Percentiles rank a stretch among this genome's conserved stretches.
Conservation (phyloP, 257 asterid species). For the Capsicum chinense region DNA sequence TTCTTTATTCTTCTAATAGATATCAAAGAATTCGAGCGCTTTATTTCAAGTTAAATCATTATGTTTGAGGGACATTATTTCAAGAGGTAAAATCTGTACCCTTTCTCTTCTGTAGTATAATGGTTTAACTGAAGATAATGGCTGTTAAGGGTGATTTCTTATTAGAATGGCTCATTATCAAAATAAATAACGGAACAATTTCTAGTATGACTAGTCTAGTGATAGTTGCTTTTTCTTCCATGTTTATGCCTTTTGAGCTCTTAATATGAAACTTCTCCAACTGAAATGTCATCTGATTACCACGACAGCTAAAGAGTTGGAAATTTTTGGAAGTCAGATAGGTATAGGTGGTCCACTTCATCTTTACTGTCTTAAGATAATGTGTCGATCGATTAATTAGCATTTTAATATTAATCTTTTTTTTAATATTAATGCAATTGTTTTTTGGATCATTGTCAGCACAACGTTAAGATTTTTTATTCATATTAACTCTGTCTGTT, state of each 20-base stretch:
- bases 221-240: constrained; percentile 1
- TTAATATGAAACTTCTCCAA: constrained; percentile 8
- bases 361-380: not conserved
- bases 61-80: not conserved
- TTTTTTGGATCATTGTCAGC: no score
- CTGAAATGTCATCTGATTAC: constrained; percentile 1
- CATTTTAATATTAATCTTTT: no score
- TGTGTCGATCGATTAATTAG: not conserved
- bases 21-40: not conserved
- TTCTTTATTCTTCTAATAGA: not conserved
- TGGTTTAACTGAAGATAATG: not conserved
- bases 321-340: not conserved
- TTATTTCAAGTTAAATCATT: not conserved
- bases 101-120: not conserved
- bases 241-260: not conserved
- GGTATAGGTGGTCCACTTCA: not conserved
- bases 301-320: constrained; percentile 13
- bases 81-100: not conserved
- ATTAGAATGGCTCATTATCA: not conserved
- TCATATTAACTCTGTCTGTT: no score
- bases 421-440: no score
- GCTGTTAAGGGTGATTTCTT: not conserved
- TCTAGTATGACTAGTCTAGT: not conserved
- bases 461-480: no score
- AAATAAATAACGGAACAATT: not conserved